phyloP scores from a whole-genome alignment of 139 green algal species.

The Pedinophyceae sp. region DNA sequence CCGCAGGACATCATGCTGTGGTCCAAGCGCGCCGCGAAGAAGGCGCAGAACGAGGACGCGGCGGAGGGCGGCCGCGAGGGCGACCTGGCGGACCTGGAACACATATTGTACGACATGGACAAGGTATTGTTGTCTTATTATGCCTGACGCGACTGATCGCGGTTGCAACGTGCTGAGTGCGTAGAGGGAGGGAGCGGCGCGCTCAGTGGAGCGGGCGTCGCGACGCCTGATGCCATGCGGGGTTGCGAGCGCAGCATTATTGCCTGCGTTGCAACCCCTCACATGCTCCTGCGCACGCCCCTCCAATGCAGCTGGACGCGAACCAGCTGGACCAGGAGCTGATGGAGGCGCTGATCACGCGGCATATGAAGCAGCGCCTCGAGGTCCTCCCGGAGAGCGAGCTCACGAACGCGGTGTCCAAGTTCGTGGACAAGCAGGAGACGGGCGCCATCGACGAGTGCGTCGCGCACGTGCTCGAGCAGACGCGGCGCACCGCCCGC shows the following conservation, averaged over 20 bases:
- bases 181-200: background rate
- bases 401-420: constrained; percentile 45
- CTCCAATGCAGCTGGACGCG: constrained; percentile 6
- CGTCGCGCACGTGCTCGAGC: no score
- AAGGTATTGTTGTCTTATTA: no score
- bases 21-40: constrained; percentile 40
- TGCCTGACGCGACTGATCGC: background rate
- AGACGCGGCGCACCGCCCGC: no score
- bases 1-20: constrained; percentile 87
- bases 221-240: background rate
- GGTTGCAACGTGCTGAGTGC: no score
- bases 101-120: background rate
- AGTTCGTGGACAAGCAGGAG: constrained; percentile 88
- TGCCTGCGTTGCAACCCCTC: constrained; percentile 2
- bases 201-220: constrained; percentile 1
- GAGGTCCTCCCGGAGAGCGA: constrained; percentile 50
- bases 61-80: background rate
- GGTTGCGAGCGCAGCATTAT: constrained; percentile 3
- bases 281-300: constrained; percentile 1
- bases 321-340: constrained; percentile 60
- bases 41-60: background rate
- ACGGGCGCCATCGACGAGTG: constrained; percentile 26
- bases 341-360: constrained; percentile 54
- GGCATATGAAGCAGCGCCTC: constrained; percentile 41
- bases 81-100: background rate